A percentile compares a stretch with the other conserved stretches of the same genome.
These are phyloP conservation scores for Obelidium mucronatum DNA, from an alignment of 192 early-diverging fungal species.

Conservation along the genomic window DNA sequence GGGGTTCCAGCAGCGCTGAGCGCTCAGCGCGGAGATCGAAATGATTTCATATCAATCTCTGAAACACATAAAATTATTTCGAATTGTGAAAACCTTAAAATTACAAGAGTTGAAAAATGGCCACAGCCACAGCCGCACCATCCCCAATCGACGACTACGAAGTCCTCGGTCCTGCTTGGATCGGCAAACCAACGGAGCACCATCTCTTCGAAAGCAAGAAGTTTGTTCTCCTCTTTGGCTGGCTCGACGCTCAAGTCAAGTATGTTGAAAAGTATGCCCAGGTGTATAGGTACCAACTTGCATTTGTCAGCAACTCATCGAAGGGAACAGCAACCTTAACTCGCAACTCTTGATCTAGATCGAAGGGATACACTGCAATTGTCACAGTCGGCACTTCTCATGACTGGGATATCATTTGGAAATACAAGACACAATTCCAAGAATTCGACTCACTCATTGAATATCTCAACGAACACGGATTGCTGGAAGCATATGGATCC, in stretches of 20 bases:
- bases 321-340: no score
- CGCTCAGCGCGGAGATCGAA: background rate
- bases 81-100: no score
- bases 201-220: background rate
- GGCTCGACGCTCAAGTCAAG: background rate
- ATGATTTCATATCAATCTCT: background rate
- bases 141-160: no score
- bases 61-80: no score
- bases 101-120: no score
- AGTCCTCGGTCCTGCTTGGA: background rate
- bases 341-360: no score
- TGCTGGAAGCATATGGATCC: background rate
- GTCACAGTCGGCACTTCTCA: background rate
- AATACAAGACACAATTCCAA: background rate
- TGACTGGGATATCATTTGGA: background rate
- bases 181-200: background rate
- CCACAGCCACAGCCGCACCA: no score
- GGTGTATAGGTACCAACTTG: background rate
- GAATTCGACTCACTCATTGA: conserved; percentile 7
- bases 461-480: background rate
- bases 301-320: no score
- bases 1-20: no score
- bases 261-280: conserved; percentile 14
- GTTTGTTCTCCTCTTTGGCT: conserved; percentile 10
- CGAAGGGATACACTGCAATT: conserved; percentile 22